Percentiles rank a stretch among this genome's conserved stretches.
Conservation (phyloP, 2,329 filamentous ascomycete genomes). For the Bipolaris zeicola region DNA sequence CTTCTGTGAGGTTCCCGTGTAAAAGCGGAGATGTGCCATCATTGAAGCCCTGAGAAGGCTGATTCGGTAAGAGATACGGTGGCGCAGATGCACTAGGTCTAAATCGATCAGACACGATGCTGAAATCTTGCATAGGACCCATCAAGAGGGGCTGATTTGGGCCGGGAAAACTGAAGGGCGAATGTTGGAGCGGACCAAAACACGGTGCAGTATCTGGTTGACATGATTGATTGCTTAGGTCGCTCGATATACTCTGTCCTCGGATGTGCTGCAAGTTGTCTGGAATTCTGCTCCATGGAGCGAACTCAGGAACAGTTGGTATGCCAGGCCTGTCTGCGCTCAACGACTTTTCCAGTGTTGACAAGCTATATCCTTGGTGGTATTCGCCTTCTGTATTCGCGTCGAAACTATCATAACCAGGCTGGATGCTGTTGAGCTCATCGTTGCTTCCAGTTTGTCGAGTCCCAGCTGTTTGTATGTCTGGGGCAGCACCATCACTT, state of each 20-base stretch:
- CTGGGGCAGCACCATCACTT: neutral
- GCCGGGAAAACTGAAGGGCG: neutral
- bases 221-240: neutral
- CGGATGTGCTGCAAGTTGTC: neutral
- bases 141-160: too few relatives aligned
- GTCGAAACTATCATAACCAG: neutral
- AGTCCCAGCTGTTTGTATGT: neutral
- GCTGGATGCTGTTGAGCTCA: neutral
- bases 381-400: slow-evolving; percentile 15
- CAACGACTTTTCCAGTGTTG: neutral
- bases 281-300: neutral
- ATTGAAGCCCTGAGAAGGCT: neutral
- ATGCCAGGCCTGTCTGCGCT: too few relatives aligned
- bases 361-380: slow-evolving; percentile 4
- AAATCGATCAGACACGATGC: too few relatives aligned
- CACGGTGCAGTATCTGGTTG: neutral
- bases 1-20: neutral
- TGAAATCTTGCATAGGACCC: too few relatives aligned
- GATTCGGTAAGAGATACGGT: neutral
- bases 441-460: neutral
- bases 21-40: slow-evolving; percentile 2
- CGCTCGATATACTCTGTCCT: neutral
- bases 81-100: neutral
- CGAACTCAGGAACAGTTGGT: neutral
- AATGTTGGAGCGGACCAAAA: neutral